Base-by-base conservation (phyloP, 805 yeast species). In the Myxozyma kluyveri region DNA sequence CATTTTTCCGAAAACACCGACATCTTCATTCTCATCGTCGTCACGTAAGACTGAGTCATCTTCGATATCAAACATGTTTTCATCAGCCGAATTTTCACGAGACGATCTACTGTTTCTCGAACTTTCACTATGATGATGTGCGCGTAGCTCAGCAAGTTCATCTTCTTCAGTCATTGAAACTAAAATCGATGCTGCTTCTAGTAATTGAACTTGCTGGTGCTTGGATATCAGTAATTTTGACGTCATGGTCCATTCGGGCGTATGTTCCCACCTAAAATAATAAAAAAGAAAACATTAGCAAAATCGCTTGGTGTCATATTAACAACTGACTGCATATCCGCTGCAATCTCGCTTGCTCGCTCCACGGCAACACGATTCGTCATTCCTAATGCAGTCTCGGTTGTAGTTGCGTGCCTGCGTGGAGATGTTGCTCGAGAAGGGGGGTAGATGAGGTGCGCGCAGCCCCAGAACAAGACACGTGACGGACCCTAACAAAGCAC, bases 211-310 rank as follows among this genome's bases (percentile, higher is more conserved):
- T 66, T 86, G 95, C 68, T 86, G 95, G 69, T 86, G 95, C 67
- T 86, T 86, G n/a, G 88, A 83, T 33, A 88, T 86, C 33, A 84
- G 72, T 48, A 88, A 72, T 66, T 85, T 86, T 60, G 86, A 84
- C 2, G 96, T 88, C 66, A 84, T 83, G 63, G 82, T 86, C 96
- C 96, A 88, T 65, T 88, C 96, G 0, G 96, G 95, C 0, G 96
- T 88, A 67, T 88, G 96, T 65, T 88, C 96, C 96, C 96, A 88
- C 36, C 88, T 70, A n/a, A n/a, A n/a, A n/a, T n/a, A n/a, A n/a
- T n/a, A n/a, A n/a, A n/a, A n/a, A n/a, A n/a, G n/a, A n/a, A n/a
- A n/a, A n/a, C n/a, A n/a, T n/a, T n/a, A n/a, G n/a, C n/a, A n/a
- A n/a, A n/a, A n/a, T n/a, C n/a, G n/a, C n/a, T n/a, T n/a, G n/a